A percentile compares a stretch with the other conserved stretches of the same genome.
These are phyloP conservation scores for Boletus rubropictus DNA, from an alignment of 768 basidiomycete species.

Conservation along the genomic window DNA sequence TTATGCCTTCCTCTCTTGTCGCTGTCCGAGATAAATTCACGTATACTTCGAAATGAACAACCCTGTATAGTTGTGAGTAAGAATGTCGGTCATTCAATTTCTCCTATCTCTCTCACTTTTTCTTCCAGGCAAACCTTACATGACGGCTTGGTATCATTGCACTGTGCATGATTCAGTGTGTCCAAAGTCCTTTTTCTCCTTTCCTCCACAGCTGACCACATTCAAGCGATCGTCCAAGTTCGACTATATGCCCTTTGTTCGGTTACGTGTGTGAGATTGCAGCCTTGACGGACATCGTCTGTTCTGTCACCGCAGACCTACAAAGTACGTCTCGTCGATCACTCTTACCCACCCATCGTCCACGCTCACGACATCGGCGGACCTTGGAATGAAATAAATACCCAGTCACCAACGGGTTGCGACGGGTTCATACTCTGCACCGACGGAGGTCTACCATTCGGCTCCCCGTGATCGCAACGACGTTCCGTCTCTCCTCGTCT, in stretches of 20 bases:
- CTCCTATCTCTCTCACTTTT: background rate
- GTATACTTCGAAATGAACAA: background rate
- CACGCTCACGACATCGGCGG: background rate
- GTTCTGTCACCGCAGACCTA: background rate
- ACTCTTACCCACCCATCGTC: background rate
- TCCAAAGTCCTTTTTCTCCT: background rate
- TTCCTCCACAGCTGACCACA: background rate
- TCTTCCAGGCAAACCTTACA: constrained; percentile 7
- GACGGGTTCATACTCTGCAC: constrained; percentile 5
- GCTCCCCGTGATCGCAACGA: constrained; percentile 6
- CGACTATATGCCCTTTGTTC: constrained; percentile 13
- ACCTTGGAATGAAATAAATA: background rate
- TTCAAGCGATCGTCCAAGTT: constrained; percentile 11
- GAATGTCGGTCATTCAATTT: background rate
- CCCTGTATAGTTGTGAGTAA: constrained; percentile 12
- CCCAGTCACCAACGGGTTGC: background rate
- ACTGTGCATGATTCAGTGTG: background rate
- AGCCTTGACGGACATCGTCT: background rate
- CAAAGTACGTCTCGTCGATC: background rate
- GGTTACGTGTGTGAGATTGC: constrained; percentile 6
- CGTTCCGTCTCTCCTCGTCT: constrained; percentile 4
- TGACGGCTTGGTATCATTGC: background rate
- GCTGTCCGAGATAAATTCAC: background rate
- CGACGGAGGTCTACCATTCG: background rate
- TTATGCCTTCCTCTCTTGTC: constrained; percentile 2